phyloP scores from a whole-genome alignment of 2,329 filamentous ascomycete species.

The Pyrenochaeta sp. region DNA sequence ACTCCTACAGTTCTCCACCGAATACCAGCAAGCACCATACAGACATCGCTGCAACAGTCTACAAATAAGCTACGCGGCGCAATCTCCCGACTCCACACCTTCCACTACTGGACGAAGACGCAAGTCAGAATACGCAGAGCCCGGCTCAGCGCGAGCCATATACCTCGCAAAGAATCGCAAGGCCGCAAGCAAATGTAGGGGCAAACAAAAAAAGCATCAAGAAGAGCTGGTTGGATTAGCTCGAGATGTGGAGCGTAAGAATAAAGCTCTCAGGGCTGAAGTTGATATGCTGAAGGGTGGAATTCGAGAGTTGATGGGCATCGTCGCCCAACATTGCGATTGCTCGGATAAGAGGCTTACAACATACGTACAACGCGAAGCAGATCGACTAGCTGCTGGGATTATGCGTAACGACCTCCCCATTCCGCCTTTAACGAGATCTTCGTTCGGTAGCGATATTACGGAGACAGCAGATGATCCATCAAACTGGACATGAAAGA shows the following conservation, averaged over 20 bases:
- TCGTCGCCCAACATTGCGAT: conserved; percentile 32
- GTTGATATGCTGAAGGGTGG: conserved; percentile 33
- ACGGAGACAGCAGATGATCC: not conserved
- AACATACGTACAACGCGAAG: conserved; percentile 37
- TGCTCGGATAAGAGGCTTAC: conserved; percentile 37
- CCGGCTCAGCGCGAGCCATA: conserved; percentile 38
- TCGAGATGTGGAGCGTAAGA: conserved; percentile 40
- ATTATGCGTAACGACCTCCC: not conserved
- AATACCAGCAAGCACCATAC: not conserved
- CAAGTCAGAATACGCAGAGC: conserved; percentile 29
- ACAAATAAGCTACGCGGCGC: not conserved
- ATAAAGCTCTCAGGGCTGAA: conserved; percentile 40
- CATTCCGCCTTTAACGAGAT: not conserved
- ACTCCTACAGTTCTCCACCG: not conserved
- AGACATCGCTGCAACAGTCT: conserved; percentile 7
- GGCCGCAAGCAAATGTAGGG: conserved; percentile 76
- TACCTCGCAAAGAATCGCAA: conserved; percentile 72
- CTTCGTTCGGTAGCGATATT: not conserved
- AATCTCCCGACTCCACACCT: conserved; percentile 4
- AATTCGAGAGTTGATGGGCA: conserved; percentile 32
- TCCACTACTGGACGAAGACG: conserved; percentile 18
- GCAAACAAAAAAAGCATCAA: conserved; percentile 68
- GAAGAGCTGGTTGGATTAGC: conserved; percentile 58
- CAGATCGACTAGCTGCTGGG: conserved; percentile 28
- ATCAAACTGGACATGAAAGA: not conserved